Percentiles rank a stretch among this genome's conserved stretches.
These are phyloP conservation scores for Ophiostoma angusticollis DNA, from an alignment of 2,329 filamentous ascomycete species.

Conservation along the genomic window DNA sequence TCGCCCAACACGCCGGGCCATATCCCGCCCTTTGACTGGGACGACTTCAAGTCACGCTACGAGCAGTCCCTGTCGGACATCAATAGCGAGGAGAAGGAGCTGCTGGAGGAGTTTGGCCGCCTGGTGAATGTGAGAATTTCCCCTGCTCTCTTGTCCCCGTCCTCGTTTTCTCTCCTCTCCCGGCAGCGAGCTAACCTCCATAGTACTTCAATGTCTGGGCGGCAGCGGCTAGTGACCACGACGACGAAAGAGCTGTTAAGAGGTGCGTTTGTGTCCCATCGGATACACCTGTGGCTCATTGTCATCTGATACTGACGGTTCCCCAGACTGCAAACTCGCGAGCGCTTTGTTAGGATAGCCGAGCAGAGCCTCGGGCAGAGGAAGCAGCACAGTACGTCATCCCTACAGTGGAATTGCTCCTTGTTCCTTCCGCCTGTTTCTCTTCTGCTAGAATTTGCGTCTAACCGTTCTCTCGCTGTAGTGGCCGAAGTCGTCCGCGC, in stretches of 20 bases:
- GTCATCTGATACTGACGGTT: constrained; percentile 7
- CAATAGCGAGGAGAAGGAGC: constrained; percentile 47
- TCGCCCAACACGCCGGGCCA: constrained; percentile 37
- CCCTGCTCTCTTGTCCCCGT: not conserved
- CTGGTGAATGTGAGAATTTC: constrained; percentile 45
- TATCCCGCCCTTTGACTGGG: constrained; percentile 58
- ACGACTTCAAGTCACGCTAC: constrained; percentile 59
- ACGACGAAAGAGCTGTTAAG: constrained; percentile 65
- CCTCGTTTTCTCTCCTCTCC: not conserved
- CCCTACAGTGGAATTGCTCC: not conserved
- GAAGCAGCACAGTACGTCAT: constrained; percentile 62
- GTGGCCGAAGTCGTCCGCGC: constrained; percentile 46
- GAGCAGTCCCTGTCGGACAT: constrained; percentile 50
- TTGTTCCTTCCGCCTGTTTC: not conserved
- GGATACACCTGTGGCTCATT: not conserved
- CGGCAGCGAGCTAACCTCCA: too few relatives aligned
- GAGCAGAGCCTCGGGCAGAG: constrained; percentile 61
- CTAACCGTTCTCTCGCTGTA: constrained; percentile 18
- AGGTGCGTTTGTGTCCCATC: constrained; percentile 36
- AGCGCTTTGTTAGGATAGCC: constrained; percentile 59
- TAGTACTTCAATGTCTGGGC: constrained; percentile 71
- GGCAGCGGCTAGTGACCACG: constrained; percentile 54
- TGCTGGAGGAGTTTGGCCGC: constrained; percentile 53
- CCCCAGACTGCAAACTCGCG: constrained; percentile 63
- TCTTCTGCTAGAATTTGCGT: not conserved